These are phyloP conservation scores for Protomyces pachydermus DNA, from an alignment of 1,139 yeast genomes.

Conservation along the genomic window DNA sequence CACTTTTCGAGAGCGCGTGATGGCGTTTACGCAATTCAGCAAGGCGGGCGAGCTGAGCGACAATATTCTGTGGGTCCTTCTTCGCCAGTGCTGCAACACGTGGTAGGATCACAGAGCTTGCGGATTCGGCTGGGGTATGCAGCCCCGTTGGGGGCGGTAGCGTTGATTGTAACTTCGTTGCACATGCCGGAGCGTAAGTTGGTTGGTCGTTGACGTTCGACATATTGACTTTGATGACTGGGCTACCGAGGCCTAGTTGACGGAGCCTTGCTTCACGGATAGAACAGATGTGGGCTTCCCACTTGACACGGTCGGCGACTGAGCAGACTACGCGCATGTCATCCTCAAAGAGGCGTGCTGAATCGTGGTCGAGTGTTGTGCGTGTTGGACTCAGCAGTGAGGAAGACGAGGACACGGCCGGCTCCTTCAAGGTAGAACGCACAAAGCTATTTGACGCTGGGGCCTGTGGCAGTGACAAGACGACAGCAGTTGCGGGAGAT, in stretches of 20 bases:
- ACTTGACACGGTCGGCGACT: conserved; percentile 17
- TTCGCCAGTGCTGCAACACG: background rate
- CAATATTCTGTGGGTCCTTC: background rate
- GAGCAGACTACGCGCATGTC: conserved; percentile 25
- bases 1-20: conserved; percentile 10
- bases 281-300: conserved; percentile 11
- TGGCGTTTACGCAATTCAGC: conserved; percentile 8
- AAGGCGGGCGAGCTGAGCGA: background rate
- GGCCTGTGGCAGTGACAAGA: background rate
- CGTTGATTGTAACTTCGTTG: background rate
- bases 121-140: conserved; percentile 21
- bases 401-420: too few relatives aligned
- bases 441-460: background rate
- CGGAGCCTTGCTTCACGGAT: conserved; percentile 13
- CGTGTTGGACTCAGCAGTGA: background rate
- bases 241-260: conserved; percentile 8
- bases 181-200: background rate
- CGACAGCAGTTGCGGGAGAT: background rate
- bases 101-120: background rate
- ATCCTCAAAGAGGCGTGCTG: conserved; percentile 5
- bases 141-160: conserved; percentile 2
- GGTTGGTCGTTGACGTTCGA: background rate
- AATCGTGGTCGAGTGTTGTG: background rate
- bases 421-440: too few relatives aligned
- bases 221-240: background rate